These are phyloP conservation scores for Panus rudis DNA, from an alignment of 768 basidiomycete genomes.

Conservation along the genomic window DNA sequence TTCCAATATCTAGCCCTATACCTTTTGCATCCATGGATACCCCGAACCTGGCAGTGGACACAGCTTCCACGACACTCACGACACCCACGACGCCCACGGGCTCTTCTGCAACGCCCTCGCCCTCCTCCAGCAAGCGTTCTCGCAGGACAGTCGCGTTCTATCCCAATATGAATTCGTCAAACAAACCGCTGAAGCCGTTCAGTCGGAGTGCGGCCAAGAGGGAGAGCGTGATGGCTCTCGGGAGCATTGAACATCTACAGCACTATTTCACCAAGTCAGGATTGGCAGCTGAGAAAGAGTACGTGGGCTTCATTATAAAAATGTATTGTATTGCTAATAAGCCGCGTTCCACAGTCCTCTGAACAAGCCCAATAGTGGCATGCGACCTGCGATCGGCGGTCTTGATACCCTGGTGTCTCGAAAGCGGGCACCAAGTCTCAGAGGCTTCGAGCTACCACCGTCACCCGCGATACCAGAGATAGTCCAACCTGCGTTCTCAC, in stretches of 20 bases:
- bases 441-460: slow-evolving; percentile 61
- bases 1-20: too few relatives aligned
- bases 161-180: slow-evolving; percentile 60
- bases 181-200: slow-evolving; percentile 79
- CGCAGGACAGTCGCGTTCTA: slow-evolving; percentile 74
- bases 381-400: slow-evolving; percentile 75
- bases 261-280: slow-evolving; percentile 92
- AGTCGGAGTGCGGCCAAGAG: slow-evolving; percentile 88
- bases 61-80: too few relatives aligned
- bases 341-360: slow-evolving; percentile 25
- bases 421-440: slow-evolving; percentile 34
- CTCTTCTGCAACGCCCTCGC: not conserved
- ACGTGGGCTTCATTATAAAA: slow-evolving; percentile 26
- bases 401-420: slow-evolving; percentile 18
- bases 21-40: too few relatives aligned
- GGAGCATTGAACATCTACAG: slow-evolving; percentile 95
- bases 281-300: slow-evolving; percentile 66
- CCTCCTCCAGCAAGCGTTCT: slow-evolving; percentile 13
- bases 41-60: too few relatives aligned
- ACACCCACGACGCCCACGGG: too few relatives aligned
- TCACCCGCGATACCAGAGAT: slow-evolving; percentile 52
- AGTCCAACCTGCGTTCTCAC: slow-evolving; percentile 38
- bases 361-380: slow-evolving; percentile 49
- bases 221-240: slow-evolving; percentile 88
- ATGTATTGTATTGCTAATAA: slow-evolving; percentile 9